Evolutionary conservation across 2,329 filamentous ascomycete genomes (phyloP), one percentile per base, ranked within the genome.

Genomic region (Dactylonectria estremocensis): DNA sequence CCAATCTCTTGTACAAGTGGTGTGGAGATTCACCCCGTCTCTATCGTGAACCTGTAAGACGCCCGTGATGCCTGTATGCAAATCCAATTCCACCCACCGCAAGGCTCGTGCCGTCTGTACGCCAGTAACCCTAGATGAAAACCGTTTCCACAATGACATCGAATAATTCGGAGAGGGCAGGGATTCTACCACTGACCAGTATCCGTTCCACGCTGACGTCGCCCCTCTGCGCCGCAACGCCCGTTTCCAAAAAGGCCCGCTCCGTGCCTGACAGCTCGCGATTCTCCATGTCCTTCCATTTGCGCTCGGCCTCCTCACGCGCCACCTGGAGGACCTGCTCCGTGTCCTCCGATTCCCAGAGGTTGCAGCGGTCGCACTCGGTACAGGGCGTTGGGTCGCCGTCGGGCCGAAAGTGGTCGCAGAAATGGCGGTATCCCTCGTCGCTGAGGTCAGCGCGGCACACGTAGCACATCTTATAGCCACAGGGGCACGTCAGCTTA

Each of bases 381-480:
- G 80, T 86, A 79, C 96, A 99, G 14, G 86, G 85, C 14, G 89
- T 88, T 20, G 86, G 84, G 55, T 95, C 94, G 0, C 92, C 93
- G 68, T 93, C 88, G 10, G 93, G 92, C 9, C 96, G 89, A 80
- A 98, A 98, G 81, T 98, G 96, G 78, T 97, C 93, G 79, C 96
- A 99, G 77, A 98, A 99, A 81, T 99, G 96, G 45, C 90, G 87
- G 80, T 99, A 98, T 1, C 95, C 95, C 78, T 95, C 92, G 56
- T 88, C 84, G 63, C 86, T 84, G 53, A 92, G 89, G 75, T 94
- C 91, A 73, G 92, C 92, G 46, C 96, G 93, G 80, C 96, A 99
- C 53, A 98, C 90, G 77, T 99, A 99, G 80, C 96, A 99, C 95
- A 98, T 98, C 74, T 93, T 92, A 82, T 98, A 98, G 9, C 96